Evolutionary conservation across 169 alveolate genomes (phyloP), one percentile per base, ranked within the genome.

Genomic region (Theileria annulata): DNA sequence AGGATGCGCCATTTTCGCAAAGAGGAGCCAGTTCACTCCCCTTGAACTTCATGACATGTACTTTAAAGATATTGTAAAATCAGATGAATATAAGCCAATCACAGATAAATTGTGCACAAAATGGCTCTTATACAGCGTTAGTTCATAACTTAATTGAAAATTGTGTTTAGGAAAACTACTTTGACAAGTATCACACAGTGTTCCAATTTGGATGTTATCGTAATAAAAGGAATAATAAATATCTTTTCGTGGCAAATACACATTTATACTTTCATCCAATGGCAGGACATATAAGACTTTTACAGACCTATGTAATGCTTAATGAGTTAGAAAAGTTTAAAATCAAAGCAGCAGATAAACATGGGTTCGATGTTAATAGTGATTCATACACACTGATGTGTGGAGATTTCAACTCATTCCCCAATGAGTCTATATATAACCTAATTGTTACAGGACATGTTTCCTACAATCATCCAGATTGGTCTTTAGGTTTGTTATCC

Each of bases 381-480:
- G 77, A 75, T n/a, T 71, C 86, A 15, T 48, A 48, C 59, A 83
- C 86, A 5, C 31, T 83, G 9, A 76, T 83, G 33, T 75, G 87
- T 28, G 90, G 90, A 12, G 90, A 83, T 58, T 83, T 83, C 30
- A 83, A 83, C 62, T 75, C 90, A 30, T 71, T 76, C 31, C 81
- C 35, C 15, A 47, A 37, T 12, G 90, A 83, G 30, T 71, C 80
- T 10, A 48, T 72, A 49, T 62, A 51, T 62, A 75, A 74, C 56
- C 70, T 83, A n/a, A 51, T 83, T 35, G 60, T 21, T 19, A 47
- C 76, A 6, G 90, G 90, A 15, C 77, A 63, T 72, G 54, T 76
- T 0, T 80, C 90, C 0, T 71, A 28, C 59, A 21, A 83, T 49
- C 90, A 83, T 48, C 81, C 31, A 15, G 90, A 81, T 51, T 81